A percentile compares a stretch with the other conserved stretches of the same genome.
These are phyloP conservation scores for Backusella tuberculispora DNA, from an alignment of 192 early-diverging fungal genomes.

Conservation along the genomic window DNA sequence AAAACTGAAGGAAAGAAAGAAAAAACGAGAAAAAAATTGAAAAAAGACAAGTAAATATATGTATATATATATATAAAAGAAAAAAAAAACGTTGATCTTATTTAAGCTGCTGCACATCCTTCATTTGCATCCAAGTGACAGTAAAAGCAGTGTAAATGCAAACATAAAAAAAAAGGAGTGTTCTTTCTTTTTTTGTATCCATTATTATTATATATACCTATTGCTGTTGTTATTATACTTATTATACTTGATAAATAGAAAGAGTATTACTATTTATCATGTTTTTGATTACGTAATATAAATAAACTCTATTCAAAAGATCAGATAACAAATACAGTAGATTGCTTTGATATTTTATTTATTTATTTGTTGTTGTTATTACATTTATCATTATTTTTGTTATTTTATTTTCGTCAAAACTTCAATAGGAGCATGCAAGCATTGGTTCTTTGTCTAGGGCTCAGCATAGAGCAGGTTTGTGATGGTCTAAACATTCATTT, in stretches of 20 bases:
- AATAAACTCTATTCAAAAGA: no score
- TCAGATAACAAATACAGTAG: no score
- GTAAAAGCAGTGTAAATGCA: constrained; percentile 10
- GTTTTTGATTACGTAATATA: no score
- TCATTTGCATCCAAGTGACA: constrained; percentile 15
- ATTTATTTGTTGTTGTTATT: background rate
- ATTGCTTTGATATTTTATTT: no score
- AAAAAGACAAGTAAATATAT: background rate
- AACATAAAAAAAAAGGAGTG: background rate
- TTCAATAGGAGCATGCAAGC: constrained; percentile 4
- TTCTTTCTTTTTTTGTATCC: no score
- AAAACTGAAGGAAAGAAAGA: background rate
- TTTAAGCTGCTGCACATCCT: background rate
- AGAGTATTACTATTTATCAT: no score
- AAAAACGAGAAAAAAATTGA: background rate
- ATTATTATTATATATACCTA: background rate
- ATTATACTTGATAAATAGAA: background rate
- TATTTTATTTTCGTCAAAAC: background rate
- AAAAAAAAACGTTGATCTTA: background rate
- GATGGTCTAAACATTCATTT: constrained; percentile 2
- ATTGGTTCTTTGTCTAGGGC: constrained; percentile 9
- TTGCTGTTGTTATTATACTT: background rate
- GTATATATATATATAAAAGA: background rate
- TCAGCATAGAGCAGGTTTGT: constrained; percentile 14
- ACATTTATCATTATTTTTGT: background rate